Evolutionary conservation across 2,329 filamentous ascomycete species (phyloP).

Genomic region (Aspergillus sp.): DNA sequence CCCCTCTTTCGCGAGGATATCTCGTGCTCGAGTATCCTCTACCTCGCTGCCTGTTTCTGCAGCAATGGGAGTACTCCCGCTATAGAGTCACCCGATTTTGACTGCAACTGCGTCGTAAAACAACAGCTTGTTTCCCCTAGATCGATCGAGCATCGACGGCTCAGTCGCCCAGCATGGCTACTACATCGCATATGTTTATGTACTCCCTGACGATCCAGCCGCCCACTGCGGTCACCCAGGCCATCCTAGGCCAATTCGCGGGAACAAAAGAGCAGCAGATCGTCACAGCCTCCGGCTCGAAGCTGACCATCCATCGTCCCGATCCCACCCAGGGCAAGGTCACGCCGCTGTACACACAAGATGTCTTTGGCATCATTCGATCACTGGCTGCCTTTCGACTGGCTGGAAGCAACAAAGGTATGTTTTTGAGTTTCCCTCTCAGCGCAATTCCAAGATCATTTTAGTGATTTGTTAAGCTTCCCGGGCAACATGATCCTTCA

Average conservation of each 20-base stretch:
- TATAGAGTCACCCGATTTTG: constrained; percentile 20
- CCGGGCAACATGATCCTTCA: constrained; percentile 52
- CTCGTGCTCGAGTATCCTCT: constrained; percentile 29
- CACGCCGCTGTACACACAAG: constrained; percentile 80
- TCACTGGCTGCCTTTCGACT: constrained; percentile 85
- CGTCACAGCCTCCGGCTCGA: constrained; percentile 86
- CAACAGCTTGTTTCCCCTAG: constrained; percentile 4
- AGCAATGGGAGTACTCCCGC: constrained; percentile 40
- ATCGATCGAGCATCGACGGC: constrained; percentile 14
- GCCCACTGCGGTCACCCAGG: constrained; percentile 83
- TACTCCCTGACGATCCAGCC: constrained; percentile 96
- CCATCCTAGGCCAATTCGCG: constrained; percentile 90
- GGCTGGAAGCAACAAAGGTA: constrained; percentile 94
- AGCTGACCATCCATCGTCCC: constrained; percentile 81
- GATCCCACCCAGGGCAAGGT: constrained; percentile 85
- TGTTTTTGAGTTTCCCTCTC: constrained; percentile 39
- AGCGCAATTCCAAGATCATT: constrained; percentile 49
- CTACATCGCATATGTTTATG: constrained; percentile 97
- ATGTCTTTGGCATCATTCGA: constrained; percentile 94
- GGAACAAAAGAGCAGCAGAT: constrained; percentile 98
- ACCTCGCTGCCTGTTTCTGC: constrained; percentile 18
- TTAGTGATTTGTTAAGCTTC: constrained; percentile 70
- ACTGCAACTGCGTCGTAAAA: constrained; percentile 30
- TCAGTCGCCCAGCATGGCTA: constrained; percentile 70
- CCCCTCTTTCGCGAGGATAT: constrained; percentile 17